Evolutionary conservation across 495 filamentous ascomycete genomes (phyloP).

Genomic region (Durotheca rogersii): DNA sequence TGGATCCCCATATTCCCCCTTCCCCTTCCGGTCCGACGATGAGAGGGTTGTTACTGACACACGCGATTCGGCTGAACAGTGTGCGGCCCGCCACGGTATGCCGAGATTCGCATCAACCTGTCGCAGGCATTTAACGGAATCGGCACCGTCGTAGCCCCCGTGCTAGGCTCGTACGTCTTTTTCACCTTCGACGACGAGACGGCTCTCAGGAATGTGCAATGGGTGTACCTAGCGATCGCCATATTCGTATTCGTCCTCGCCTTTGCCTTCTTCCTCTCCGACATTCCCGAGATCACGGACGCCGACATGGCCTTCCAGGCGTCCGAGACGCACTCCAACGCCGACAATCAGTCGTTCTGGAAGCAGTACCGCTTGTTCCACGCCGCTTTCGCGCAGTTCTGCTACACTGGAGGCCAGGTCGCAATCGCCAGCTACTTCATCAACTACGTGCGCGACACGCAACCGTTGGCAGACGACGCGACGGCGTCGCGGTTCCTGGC

Average conservation of each 20-base stretch:
- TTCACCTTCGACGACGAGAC: slow-evolving; percentile 57
- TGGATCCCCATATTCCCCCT: no score
- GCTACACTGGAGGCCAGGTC: slow-evolving; percentile 69
- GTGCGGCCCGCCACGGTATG: slow-evolving; percentile 67
- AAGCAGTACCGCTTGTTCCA: slow-evolving; percentile 69
- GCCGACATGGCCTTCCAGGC: slow-evolving; percentile 65
- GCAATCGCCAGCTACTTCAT: slow-evolving; percentile 57
- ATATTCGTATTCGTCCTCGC: slow-evolving; percentile 66
- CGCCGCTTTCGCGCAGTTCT: slow-evolving; percentile 67
- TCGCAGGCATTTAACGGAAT: slow-evolving; percentile 69
- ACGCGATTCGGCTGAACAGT: slow-evolving; percentile 20
- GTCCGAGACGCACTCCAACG: slow-evolving; percentile 39
- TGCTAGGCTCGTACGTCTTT: slow-evolving; percentile 67
- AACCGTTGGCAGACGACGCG: slow-evolving; percentile 24
- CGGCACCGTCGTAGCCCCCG: slow-evolving; percentile 62
- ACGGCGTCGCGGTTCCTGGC: slow-evolving; percentile 51
- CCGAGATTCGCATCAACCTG: slow-evolving; percentile 69
- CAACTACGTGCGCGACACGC: slow-evolving; percentile 42
- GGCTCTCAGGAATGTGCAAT: slow-evolving; percentile 63
- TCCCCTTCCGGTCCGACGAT: slow-evolving; percentile 31
- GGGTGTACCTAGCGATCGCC: slow-evolving; percentile 73
- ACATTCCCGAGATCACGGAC: slow-evolving; percentile 72
- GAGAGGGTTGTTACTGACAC: slow-evolving; percentile 3
- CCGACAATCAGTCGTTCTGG: slow-evolving; percentile 53
- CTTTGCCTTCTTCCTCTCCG: slow-evolving; percentile 62